These are phyloP conservation scores for Diplodia intermedia DNA, from an alignment of 2,329 filamentous ascomycete species.

Conservation along the genomic window DNA sequence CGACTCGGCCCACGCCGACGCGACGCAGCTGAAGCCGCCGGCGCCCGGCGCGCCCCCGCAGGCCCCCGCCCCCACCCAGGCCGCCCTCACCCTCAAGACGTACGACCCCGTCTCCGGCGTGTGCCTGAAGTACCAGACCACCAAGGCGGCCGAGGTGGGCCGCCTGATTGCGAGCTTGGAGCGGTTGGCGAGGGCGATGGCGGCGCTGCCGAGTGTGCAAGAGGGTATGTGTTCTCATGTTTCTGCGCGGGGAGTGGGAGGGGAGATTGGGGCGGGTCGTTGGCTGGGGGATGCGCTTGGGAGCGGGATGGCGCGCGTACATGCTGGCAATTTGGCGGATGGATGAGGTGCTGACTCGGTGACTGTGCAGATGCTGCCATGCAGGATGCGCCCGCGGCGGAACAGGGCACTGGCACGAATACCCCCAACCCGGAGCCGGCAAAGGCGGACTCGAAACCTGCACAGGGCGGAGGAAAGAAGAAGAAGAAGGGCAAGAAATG, in stretches of 20 bases:
- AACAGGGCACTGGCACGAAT: slow-evolving; percentile 39
- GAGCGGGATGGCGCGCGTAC: not conserved
- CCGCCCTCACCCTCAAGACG: slow-evolving; percentile 83
- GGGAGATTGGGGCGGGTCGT: not conserved
- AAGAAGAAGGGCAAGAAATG: slow-evolving; percentile 61
- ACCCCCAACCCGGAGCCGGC: slow-evolving; percentile 45
- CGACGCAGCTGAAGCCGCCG: slow-evolving; percentile 41
- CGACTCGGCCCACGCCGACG: slow-evolving; percentile 35
- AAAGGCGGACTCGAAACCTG: slow-evolving; percentile 32
- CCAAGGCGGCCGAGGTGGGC: slow-evolving; percentile 88
- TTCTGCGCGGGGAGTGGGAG: not conserved
- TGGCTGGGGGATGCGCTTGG: not conserved
- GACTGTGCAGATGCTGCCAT: slow-evolving; percentile 42
- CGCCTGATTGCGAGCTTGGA: slow-evolving; percentile 80
- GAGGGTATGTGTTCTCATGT: not conserved
- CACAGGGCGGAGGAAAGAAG: slow-evolving; percentile 50
- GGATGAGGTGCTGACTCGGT: slow-evolving; percentile 14
- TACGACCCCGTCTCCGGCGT: slow-evolving; percentile 83
- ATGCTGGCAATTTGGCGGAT: not conserved
- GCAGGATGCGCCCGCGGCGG: slow-evolving; percentile 43
- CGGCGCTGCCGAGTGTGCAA: too few relatives aligned
- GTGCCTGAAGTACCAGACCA: slow-evolving; percentile 88
- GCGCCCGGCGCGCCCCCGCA: slow-evolving; percentile 35
- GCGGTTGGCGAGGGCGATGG: not conserved
- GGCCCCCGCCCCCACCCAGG: slow-evolving; percentile 57